Evolutionary conservation across 2,329 filamentous ascomycete genomes (phyloP).

Genomic region (Magnaporthiopsis incrustans): DNA sequence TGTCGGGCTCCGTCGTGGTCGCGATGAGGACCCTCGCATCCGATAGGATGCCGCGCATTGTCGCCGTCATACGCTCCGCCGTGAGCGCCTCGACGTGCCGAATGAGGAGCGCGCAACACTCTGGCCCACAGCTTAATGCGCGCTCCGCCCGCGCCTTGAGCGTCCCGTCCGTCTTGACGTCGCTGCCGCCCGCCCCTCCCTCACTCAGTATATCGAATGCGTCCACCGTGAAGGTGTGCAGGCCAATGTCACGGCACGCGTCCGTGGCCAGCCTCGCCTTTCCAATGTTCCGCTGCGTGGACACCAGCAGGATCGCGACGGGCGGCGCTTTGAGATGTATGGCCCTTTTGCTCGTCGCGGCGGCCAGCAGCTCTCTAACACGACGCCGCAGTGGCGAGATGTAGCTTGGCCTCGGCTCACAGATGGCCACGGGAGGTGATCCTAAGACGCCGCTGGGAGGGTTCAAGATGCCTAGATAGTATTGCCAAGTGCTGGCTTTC

Average conservation of each 20-base stretch:
- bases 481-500: slow-evolving; percentile 74
- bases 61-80: slow-evolving; percentile 80
- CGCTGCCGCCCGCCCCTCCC: slow-evolving; percentile 74
- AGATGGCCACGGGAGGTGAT: slow-evolving; percentile 29
- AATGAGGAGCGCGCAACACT: slow-evolving; percentile 77
- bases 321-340: slow-evolving; percentile 83
- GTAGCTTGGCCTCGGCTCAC: slow-evolving; percentile 36
- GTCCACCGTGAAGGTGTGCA: slow-evolving; percentile 84
- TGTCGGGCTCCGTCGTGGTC: slow-evolving; percentile 91
- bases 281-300: slow-evolving; percentile 87
- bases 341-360: slow-evolving; percentile 80
- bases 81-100: slow-evolving; percentile 86
- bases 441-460: slow-evolving; percentile 35
- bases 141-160: slow-evolving; percentile 81
- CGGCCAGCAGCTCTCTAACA: slow-evolving; percentile 75
- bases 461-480: slow-evolving; percentile 74
- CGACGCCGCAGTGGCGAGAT: slow-evolving; percentile 58
- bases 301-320: slow-evolving; percentile 78
- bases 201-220: slow-evolving; percentile 94
- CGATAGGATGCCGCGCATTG: slow-evolving; percentile 66
- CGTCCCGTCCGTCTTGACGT: slow-evolving; percentile 90
- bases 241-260: slow-evolving; percentile 79
- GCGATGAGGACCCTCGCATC: slow-evolving; percentile 78
- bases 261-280: slow-evolving; percentile 72
- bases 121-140: slow-evolving; percentile 78